Conservation (phyloP, 805 yeast genomes). For the Kodamaea sagamina region DNA sequence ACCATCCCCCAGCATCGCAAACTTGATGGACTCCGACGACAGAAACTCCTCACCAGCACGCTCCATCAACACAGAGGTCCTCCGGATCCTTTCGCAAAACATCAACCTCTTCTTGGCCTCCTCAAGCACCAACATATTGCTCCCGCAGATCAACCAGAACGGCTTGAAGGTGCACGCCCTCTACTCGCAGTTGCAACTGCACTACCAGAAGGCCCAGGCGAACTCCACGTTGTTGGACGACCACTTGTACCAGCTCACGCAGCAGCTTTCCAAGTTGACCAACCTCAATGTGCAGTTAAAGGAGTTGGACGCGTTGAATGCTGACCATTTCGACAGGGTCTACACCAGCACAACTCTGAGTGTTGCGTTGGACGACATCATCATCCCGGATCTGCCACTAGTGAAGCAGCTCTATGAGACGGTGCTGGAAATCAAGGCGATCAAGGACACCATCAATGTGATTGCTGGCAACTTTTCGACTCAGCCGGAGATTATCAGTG, state of each 20-base stretch:
- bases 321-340: conserved; percentile 21
- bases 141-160: conserved; percentile 13
- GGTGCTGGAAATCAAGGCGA: conserved; percentile 66
- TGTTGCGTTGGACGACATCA: conserved; percentile 35
- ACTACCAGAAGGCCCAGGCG: conserved; percentile 37
- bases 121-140: conserved; percentile 1
- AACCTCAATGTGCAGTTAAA: conserved; percentile 29
- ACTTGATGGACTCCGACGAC: conserved; percentile 9
- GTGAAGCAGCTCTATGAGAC: conserved; percentile 60
- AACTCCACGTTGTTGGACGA: conserved; percentile 33
- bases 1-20: neutral
- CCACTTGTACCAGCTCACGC: conserved; percentile 31
- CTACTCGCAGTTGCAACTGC: conserved; percentile 35
- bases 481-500: conserved; percentile 36
- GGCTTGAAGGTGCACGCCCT: conserved; percentile 28
- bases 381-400: conserved; percentile 41
- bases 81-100: conserved; percentile 9
- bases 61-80: conserved; percentile 9
- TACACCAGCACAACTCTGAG: conserved; percentile 15
- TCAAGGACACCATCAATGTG: conserved; percentile 64
- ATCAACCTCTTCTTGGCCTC: conserved; percentile 7
- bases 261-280: conserved; percentile 26
- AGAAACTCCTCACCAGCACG: conserved; percentile 2
- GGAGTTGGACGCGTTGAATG: conserved; percentile 27
- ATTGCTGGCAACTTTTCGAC: conserved; percentile 51